Base-by-base conservation (phyloP, 2,329 filamentous ascomycete species). In the Sporothrix pseudoabietina region DNA sequence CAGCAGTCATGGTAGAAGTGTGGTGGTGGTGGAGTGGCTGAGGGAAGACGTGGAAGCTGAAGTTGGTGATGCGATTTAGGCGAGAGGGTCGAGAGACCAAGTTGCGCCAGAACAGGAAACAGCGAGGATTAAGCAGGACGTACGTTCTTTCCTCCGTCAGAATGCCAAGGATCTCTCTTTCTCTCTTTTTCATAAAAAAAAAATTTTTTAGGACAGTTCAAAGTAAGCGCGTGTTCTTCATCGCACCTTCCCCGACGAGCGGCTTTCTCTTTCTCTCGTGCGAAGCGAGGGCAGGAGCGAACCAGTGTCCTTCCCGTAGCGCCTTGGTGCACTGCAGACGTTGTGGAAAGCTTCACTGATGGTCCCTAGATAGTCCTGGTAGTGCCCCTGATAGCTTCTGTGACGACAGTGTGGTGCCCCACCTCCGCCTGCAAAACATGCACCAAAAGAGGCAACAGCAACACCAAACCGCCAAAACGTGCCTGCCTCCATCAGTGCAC, bases 321-420 rank as follows among this genome's bases (percentile, higher is more conserved):
- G 57, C 57, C 32, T 61, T 61, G 44, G 44, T 16, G 22, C 65
- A 35, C n/a, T 35, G 65, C 3, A 7, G 47, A 12, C 22, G 16
- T 22, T 52, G 22, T 16, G 65, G 55, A 35, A 35, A 39, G 47
- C 19, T 41, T 52, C 52, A 59, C 68, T 59, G 49, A 55, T 39
- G 47, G 26, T 35, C 57, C 57, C 57, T 41, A 41, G 61, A 66
- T 66, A 66, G 65, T 55, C 30, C 30, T 32, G 55, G 4, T 16
- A 59, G 55, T 14, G n/a, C n/a, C n/a, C 12, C n/a, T 12, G 63
- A 47, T 47, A 66, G 41, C 66, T 55, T 69, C 26, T 69, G 65
- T 22, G 32, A n/a, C 12, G 26, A 41, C 32, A 57, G 16, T 54
- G 57, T 8, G 39, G 49, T 14, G 30, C 68, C 72, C 72, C 72